These are phyloP conservation scores for Cordyceps cicadae DNA, from an alignment of 2,329 filamentous ascomycete species.

Conservation along the genomic window DNA sequence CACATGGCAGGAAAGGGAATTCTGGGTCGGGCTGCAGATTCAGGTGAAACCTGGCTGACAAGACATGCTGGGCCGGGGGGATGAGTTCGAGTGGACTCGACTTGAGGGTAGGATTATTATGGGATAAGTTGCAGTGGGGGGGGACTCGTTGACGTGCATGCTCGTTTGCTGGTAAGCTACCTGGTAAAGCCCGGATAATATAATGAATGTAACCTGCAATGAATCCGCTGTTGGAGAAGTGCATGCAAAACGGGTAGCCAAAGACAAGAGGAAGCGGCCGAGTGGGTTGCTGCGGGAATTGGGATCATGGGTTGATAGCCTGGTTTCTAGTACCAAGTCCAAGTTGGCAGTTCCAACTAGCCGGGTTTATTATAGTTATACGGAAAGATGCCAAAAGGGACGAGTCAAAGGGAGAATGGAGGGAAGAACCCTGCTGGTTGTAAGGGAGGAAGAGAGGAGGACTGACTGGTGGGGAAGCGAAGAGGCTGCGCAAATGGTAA, in stretches of 20 bases:
- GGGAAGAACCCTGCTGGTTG: too few relatives aligned
- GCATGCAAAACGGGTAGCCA: too few relatives aligned
- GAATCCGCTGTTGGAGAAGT: too few relatives aligned
- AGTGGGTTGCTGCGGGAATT: not conserved
- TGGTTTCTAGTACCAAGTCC: too few relatives aligned
- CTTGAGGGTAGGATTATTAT: too few relatives aligned
- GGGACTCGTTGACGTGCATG: too few relatives aligned
- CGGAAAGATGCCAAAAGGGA: not conserved
- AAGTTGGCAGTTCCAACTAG: too few relatives aligned
- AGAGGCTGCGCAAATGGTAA: not conserved
- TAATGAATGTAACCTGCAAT: not conserved
- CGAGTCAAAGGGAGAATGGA: not conserved
- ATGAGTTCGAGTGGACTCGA: not conserved
- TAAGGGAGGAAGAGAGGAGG: too few relatives aligned
- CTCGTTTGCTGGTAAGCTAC: not conserved
- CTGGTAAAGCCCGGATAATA: too few relatives aligned
- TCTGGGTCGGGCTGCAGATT: not conserved
- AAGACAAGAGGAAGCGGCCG: not conserved
- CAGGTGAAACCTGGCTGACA: not conserved
- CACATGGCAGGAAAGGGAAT: not conserved
- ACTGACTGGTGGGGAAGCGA: not conserved
- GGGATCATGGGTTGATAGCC: not conserved
- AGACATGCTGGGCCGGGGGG: not conserved
- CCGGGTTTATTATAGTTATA: too few relatives aligned
- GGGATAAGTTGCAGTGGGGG: too few relatives aligned